A percentile compares a stretch with the other conserved stretches of the same genome.
phyloP scores from a whole-genome alignment of 164 flowering plant genomes.

The Stephania japonica region DNA sequence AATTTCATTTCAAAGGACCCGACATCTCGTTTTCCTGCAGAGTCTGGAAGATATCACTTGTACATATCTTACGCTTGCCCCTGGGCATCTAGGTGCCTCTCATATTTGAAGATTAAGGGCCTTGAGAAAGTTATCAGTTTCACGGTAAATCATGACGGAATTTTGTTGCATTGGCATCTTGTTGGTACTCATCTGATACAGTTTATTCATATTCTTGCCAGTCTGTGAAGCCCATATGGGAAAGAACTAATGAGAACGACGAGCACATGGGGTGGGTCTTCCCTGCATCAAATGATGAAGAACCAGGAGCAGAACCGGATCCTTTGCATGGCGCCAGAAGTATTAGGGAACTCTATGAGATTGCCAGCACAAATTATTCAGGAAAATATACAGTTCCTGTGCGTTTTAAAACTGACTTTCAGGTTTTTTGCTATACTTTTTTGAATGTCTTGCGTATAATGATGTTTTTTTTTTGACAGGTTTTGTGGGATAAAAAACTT shows the following conservation, averaged over 20 bases:
- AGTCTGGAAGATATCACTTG: slow-evolving; percentile 87
- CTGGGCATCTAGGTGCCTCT: slow-evolving; percentile 98
- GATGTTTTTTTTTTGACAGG: slow-evolving; percentile 32
- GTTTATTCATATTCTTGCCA: slow-evolving; percentile 18
- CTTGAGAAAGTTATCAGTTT: slow-evolving; percentile 77
- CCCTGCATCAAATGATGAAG: slow-evolving; percentile 56
- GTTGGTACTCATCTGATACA: not conserved
- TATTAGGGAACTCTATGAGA: slow-evolving; percentile 72
- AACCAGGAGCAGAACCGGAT: slow-evolving; percentile 81
- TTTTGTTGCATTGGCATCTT: not conserved
- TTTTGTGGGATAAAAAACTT: slow-evolving; percentile 90
- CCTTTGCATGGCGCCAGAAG: slow-evolving; percentile 64
- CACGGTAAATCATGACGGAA: slow-evolving; percentile 38
- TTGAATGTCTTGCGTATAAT: not conserved
- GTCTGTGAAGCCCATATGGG: slow-evolving; percentile 86
- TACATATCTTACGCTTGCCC: slow-evolving; percentile 94
- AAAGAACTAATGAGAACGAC: slow-evolving; percentile 73
- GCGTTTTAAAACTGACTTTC: slow-evolving; percentile 16
- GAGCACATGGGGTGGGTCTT: slow-evolving; percentile 98
- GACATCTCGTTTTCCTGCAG: slow-evolving; percentile 64
- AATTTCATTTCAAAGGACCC: slow-evolving; percentile 60
- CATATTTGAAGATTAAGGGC: slow-evolving; percentile 76
- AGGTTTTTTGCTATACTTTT: not conserved
- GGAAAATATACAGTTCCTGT: slow-evolving; percentile 96
- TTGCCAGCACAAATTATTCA: slow-evolving; percentile 73